These are phyloP conservation scores for Misopates orontium DNA, from an alignment of 257 asterid species.

Conservation along the genomic window DNA sequence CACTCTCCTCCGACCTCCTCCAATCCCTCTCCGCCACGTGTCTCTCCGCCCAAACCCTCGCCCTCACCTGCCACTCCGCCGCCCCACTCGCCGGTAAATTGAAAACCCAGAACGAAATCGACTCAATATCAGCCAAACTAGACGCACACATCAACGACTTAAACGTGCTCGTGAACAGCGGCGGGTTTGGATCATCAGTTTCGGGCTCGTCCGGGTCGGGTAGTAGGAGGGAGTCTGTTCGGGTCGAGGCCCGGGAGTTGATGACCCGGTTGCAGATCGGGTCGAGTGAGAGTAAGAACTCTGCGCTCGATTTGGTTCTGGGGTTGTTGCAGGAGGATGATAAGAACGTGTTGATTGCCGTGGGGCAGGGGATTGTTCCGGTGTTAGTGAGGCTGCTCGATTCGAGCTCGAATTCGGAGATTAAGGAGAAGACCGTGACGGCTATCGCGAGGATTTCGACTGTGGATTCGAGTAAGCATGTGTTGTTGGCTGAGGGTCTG, in stretches of 20 bases:
- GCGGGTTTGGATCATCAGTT: conserved; percentile 36
- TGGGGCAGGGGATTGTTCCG: conserved; percentile 82
- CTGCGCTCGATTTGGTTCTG: conserved; percentile 63
- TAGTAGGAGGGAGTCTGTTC: conserved; percentile 48
- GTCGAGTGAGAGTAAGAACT: conserved; percentile 70
- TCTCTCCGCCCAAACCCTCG: conserved; percentile 47
- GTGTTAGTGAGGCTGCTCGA: conserved; percentile 70
- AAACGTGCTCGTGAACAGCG: conserved; percentile 54
- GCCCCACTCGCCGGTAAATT: conserved; percentile 63
- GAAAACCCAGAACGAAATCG: conserved; percentile 79
- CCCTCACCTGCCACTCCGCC: conserved; percentile 48
- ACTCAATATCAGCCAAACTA: conserved; percentile 55
- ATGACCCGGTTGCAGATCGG: conserved; percentile 91
- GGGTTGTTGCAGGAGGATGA: conserved; percentile 76
- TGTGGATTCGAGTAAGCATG: conserved; percentile 65
- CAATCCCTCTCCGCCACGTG: conserved; percentile 53
- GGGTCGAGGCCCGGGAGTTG: conserved; percentile 65
- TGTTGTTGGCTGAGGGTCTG: conserved; percentile 65
- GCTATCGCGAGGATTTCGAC: conserved; percentile 72
- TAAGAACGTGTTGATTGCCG: conserved; percentile 69
- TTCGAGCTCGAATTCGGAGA: conserved; percentile 61
- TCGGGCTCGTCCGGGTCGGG: conserved; percentile 25
- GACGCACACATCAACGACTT: conserved; percentile 70
- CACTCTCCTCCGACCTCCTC: conserved; percentile 60
- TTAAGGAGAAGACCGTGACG: conserved; percentile 69